Conservation (phyloP, 2,329 filamentous ascomycete species). For the Talaromyces amestolkiae region DNA sequence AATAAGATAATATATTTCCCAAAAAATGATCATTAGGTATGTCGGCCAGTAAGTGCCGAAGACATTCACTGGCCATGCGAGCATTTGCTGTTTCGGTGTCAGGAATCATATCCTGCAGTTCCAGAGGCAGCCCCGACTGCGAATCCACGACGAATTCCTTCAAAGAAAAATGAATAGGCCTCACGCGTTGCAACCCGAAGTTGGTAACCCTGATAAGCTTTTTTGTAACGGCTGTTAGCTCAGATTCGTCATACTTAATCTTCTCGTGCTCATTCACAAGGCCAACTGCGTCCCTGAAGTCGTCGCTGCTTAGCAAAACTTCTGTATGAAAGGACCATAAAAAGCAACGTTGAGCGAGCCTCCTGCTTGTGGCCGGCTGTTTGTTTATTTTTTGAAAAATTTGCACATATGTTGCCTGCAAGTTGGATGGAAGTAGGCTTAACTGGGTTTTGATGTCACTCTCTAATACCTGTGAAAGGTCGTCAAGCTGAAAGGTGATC, state of each 20-base stretch:
- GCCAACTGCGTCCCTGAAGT: background rate
- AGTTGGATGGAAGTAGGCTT: constrained; percentile 10
- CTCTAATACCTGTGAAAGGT: constrained; percentile 9
- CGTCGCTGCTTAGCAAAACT: background rate
- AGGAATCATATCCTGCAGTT: constrained; percentile 5
- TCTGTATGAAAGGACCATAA: constrained; percentile 15
- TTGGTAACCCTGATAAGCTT: background rate
- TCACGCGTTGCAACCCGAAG: background rate
- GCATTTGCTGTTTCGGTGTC: constrained; percentile 9
- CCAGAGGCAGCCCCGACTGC: constrained; percentile 1
- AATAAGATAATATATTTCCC: constrained; percentile 1
- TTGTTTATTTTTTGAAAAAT: constrained; percentile 7
- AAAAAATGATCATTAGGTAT: background rate
- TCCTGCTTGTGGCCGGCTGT: constrained; percentile 9
- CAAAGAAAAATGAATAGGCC: constrained; percentile 17
- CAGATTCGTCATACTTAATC: background rate
- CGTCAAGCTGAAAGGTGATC: constrained; percentile 17
- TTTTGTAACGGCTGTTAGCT: background rate
- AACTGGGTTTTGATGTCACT: constrained; percentile 10
- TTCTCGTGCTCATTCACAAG: background rate
- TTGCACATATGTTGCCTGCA: constrained; percentile 14
- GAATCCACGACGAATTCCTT: background rate
- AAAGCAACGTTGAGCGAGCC: constrained; percentile 15
- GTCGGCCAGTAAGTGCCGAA: constrained; percentile 6
- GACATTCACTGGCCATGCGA: constrained; percentile 13